Evolutionary conservation across 2,329 filamentous ascomycete genomes (phyloP).

Genomic region (Aspergillus ochraceus): DNA sequence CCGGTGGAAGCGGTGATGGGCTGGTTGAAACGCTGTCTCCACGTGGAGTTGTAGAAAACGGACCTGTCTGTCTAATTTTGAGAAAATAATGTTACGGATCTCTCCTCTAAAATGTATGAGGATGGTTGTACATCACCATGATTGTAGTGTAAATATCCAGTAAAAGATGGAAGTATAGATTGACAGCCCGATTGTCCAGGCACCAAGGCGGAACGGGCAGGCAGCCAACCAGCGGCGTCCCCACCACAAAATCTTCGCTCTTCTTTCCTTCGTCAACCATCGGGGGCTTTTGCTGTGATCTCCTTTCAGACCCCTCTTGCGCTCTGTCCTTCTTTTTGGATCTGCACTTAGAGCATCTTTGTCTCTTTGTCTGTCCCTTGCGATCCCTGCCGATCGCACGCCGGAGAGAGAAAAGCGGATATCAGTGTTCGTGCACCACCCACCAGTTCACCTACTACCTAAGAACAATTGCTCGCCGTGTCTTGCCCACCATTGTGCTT

Average conservation of each 20-base stretch:
- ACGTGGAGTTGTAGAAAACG: slow-evolving; percentile 23
- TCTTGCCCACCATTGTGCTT: neutral
- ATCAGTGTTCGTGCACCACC: slow-evolving; percentile 17
- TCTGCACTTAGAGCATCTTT: slow-evolving; percentile 2
- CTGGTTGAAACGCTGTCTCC: slow-evolving; percentile 37
- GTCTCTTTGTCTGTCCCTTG: neutral
- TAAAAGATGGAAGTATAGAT: neutral
- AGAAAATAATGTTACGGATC: neutral
- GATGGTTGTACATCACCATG: too few relatives aligned
- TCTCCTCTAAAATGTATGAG: too few relatives aligned
- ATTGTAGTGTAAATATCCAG: too few relatives aligned
- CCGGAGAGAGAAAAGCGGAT: slow-evolving; percentile 10
- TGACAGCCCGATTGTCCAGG: neutral
- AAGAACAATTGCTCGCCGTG: too few relatives aligned
- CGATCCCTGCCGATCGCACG: slow-evolving; percentile 4
- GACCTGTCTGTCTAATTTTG: neutral
- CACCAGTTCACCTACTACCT: neutral
- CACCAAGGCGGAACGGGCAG: slow-evolving; percentile 6
- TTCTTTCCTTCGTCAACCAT: slow-evolving; percentile 12
- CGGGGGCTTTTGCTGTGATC: slow-evolving; percentile 5
- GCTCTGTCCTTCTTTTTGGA: neutral
- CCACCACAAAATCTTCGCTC: slow-evolving; percentile 23
- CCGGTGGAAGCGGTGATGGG: slow-evolving; percentile 28
- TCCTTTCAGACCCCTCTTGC: neutral
- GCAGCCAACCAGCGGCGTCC: slow-evolving; percentile 14